phyloP scores from a whole-genome alignment of 1,139 yeast genomes.

The Candida buenavistaensis region DNA sequence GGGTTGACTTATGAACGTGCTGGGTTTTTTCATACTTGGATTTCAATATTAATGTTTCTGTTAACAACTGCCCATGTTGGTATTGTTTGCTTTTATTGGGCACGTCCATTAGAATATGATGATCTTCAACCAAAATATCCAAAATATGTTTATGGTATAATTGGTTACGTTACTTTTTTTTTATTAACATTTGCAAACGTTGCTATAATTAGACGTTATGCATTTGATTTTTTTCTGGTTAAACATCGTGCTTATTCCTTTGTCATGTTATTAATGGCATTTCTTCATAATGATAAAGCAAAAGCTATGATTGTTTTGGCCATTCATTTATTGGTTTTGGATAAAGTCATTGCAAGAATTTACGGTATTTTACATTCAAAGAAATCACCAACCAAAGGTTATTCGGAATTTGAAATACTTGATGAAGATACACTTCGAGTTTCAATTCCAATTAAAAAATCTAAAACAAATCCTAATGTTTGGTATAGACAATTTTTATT shows the following conservation, averaged over 20 bases:
- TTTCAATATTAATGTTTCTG: slow-evolving; percentile 40
- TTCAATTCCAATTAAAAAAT: slow-evolving; percentile 31
- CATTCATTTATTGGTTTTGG: slow-evolving; percentile 47
- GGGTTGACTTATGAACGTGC: slow-evolving; percentile 46
- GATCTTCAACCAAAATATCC: slow-evolving; percentile 30
- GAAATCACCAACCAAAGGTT: slow-evolving; percentile 41
- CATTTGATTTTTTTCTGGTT: slow-evolving; percentile 46
- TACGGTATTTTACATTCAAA: slow-evolving; percentile 31
- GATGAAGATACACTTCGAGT: slow-evolving; percentile 45
- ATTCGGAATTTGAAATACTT: slow-evolving; percentile 38
- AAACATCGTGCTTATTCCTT: slow-evolving; percentile 45
- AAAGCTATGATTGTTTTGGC: slow-evolving; percentile 39
- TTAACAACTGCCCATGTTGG: slow-evolving; percentile 37
- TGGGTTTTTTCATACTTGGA: slow-evolving; percentile 44
- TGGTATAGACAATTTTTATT: slow-evolving; percentile 39
- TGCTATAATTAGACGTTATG: slow-evolving; percentile 36
- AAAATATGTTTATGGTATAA: slow-evolving; percentile 52
- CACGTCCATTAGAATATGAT: slow-evolving; percentile 37
- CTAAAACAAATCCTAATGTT: slow-evolving; percentile 18
- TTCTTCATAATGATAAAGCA: slow-evolving; percentile 42
- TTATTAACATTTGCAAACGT: slow-evolving; percentile 39
- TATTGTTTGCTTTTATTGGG: slow-evolving; percentile 39
- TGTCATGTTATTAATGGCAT: slow-evolving; percentile 44
- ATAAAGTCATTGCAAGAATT: slow-evolving; percentile 36
- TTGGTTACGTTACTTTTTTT: slow-evolving; percentile 40